phyloP scores from a whole-genome alignment of 2,329 filamentous ascomycete species.

The Fusarium albidum region DNA sequence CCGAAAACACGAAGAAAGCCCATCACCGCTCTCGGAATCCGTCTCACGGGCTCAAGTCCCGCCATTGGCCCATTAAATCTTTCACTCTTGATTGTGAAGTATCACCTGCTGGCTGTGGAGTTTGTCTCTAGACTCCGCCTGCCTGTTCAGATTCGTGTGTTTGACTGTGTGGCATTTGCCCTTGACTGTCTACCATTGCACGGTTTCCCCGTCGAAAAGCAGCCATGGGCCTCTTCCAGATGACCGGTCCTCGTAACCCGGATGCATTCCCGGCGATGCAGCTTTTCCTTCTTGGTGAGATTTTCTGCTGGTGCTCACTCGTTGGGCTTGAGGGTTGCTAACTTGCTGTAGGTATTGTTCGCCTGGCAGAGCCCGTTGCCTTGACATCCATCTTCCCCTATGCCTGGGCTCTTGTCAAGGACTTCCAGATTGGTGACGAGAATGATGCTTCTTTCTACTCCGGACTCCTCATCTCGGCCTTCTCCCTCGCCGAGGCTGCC shows the following conservation, averaged over 20 bases:
- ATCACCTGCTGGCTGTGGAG: not conserved
- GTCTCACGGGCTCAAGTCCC: constrained; percentile 6
- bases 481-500: constrained; percentile 80
- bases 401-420: constrained; percentile 83
- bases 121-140: constrained; percentile 8
- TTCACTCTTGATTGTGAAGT: constrained; percentile 6
- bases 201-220: constrained; percentile 35
- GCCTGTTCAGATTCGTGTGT: constrained; percentile 7
- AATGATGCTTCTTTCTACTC: constrained; percentile 87
- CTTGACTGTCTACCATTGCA: not conserved
- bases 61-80: constrained; percentile 1
- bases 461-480: constrained; percentile 86
- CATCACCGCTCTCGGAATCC: not conserved
- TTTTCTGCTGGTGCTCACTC: constrained; percentile 65
- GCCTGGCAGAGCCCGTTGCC: constrained; percentile 90
- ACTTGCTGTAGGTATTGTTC: constrained; percentile 76
- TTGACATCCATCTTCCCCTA: constrained; percentile 95
- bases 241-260: constrained; percentile 64
- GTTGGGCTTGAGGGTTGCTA: constrained; percentile 60
- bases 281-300: constrained; percentile 83
- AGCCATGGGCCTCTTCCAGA: constrained; percentile 62
- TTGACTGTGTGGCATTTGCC: constrained; percentile 2
- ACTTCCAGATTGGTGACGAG: constrained; percentile 75
- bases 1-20: constrained; percentile 11
- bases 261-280: constrained; percentile 84